Base-by-base conservation (phyloP, 306 rosid genomes). In the Vigna mungo region DNA sequence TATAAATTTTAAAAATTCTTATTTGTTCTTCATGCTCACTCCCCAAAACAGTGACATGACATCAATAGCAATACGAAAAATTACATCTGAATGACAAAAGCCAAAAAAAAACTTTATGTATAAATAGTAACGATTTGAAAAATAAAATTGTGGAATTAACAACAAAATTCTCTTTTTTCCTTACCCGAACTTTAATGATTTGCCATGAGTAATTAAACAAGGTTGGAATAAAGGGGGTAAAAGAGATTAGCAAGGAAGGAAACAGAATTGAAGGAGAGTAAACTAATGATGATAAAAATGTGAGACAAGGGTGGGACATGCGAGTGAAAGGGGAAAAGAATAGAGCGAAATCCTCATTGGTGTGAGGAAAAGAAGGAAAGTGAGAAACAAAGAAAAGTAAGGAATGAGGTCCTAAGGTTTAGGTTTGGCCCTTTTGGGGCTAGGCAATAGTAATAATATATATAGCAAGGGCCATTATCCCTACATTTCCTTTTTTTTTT, bases 341-440 rank as follows among this genome's bases (percentile, higher is more conserved):
- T 13, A 17, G 67, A 46, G 76, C 52, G 25, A 53, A 79, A 80
- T 74, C 75, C 74, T 80, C 46, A 32, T 60, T 83, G 83, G 78
- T 69, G 80, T 15, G 77, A 51, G 72, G 68, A 58, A 55, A 73
- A 73, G 71, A 7, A 51, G 13, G 52, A 75, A 79, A 81, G 64
- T 8, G 18, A 68, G 53, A n/a, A 27, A 69, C 7, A 55, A 62
- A 56, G 20, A 65, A 71, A 51, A 51, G 61, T 62, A 72, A 37
- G 39, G 23, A 74, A 25, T 25, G 63, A 73, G 69, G 54, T 71
- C 53, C 25, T 15, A 1, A 36, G 53, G 4, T 53, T 66, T 65
- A 16, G 74, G 67, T 66, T 76, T 64, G 58, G 49, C 59, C 68
- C 44, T 66, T 78, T 69, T 69, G 53, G 21, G 17, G 59, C 61